Conservation (phyloP, 352 stramenopile species). For the Salisapilia sapeloensis region DNA sequence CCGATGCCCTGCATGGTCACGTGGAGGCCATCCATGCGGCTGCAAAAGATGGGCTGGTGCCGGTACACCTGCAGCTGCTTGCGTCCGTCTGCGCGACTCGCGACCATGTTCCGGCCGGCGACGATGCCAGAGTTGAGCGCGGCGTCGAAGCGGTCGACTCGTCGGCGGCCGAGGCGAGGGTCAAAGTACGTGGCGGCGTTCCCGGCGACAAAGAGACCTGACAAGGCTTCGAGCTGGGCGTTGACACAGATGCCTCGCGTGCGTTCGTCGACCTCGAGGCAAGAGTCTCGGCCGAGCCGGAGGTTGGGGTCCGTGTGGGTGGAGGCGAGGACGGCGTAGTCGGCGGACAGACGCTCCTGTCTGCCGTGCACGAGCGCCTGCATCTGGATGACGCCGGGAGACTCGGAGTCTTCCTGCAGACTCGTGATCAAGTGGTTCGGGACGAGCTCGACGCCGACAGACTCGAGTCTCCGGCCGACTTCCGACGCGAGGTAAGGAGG, state of each 20-base stretch:
- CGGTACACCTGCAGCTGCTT: slow-evolving; percentile 71
- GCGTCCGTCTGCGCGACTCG: slow-evolving; percentile 10
- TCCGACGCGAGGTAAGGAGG: slow-evolving; percentile 73
- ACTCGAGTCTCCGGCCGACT: slow-evolving; percentile 27
- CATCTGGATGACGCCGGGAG: slow-evolving; percentile 20
- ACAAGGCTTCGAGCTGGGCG: slow-evolving; percentile 75
- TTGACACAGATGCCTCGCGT: slow-evolving; percentile 87
- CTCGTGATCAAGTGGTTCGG: slow-evolving; percentile 62
- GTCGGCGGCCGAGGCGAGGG: slow-evolving; percentile 60
- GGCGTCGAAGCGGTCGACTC: slow-evolving; percentile 86
- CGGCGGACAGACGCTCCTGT: slow-evolving; percentile 48
- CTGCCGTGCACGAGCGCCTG: slow-evolving; percentile 50
- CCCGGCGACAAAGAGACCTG: slow-evolving; percentile 81
- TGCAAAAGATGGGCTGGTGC: slow-evolving; percentile 81
- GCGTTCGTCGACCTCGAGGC: slow-evolving; percentile 72
- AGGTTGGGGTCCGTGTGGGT: slow-evolving; percentile 81
- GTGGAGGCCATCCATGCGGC: slow-evolving; percentile 45
- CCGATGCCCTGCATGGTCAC: slow-evolving; percentile 77
- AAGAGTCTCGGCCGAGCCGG: slow-evolving; percentile 31
- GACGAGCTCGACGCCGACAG: slow-evolving; percentile 48
- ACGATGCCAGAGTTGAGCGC: slow-evolving; percentile 84
- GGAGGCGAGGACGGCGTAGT: slow-evolving; percentile 86
- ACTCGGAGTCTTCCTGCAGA: slow-evolving; percentile 28
- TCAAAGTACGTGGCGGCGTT: slow-evolving; percentile 85
- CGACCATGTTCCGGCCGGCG: slow-evolving; percentile 80